phyloP scores from a whole-genome alignment of 148 eudicot genomes.

The Chenopodium formosanum region DNA sequence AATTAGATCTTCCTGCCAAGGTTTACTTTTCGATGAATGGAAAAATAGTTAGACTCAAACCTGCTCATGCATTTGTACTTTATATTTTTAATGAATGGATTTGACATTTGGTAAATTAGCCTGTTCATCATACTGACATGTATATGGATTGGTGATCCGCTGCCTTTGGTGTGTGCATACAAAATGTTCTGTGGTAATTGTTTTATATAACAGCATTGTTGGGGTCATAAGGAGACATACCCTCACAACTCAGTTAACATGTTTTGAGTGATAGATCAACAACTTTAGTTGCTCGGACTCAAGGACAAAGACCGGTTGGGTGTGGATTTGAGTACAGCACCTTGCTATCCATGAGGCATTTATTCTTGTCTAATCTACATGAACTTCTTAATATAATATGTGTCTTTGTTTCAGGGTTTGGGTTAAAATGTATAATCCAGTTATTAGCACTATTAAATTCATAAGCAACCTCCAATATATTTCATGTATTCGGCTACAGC shows the following conservation, averaged over 20 bases:
- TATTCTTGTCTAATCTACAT: neutral
- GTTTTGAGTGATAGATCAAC: neutral
- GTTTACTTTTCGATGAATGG: neutral
- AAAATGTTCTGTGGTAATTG: neutral
- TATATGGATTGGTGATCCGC: neutral
- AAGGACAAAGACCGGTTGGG: neutral
- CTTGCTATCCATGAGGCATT: neutral
- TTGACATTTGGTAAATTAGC: neutral
- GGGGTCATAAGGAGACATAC: neutral
- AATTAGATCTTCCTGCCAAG: constrained; percentile 10
- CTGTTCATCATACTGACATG: neutral
- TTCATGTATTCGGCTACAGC: neutral
- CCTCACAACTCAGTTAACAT: neutral
- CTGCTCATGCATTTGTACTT: neutral
- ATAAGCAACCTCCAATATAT: neutral
- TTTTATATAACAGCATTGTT: neutral
- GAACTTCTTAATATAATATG: neutral
- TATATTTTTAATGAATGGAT: neutral
- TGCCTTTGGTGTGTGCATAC: neutral
- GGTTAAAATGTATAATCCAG: neutral
- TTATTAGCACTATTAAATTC: neutral
- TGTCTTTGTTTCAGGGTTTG: neutral
- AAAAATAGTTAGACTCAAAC: neutral
- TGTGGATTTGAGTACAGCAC: too few species aligned
- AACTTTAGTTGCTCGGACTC: neutral